phyloP scores from a whole-genome alignment of 257 asterid genomes.

The Solanum sparsipilum region DNA sequence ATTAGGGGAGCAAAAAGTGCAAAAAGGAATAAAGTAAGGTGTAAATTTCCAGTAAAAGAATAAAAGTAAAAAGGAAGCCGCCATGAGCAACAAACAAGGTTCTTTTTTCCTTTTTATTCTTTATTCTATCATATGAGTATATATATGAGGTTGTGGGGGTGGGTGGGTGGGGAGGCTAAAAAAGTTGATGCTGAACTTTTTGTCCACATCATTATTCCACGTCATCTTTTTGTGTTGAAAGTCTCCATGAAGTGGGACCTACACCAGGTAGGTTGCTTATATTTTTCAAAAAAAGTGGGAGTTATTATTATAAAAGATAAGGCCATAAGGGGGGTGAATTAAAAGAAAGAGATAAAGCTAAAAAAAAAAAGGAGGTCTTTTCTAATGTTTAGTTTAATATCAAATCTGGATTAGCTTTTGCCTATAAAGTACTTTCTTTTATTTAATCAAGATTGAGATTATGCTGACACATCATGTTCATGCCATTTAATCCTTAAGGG shows the following conservation, averaged over 20 bases:
- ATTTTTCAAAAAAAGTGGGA: conserved; percentile 31
- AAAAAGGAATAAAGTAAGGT: not conserved
- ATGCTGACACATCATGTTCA: conserved; percentile 20
- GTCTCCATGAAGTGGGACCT: conserved; percentile 10
- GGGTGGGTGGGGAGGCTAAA: not conserved
- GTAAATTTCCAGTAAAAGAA: not conserved
- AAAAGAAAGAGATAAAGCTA: conserved; percentile 23
- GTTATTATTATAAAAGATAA: conserved; percentile 13
- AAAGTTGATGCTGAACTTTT: conserved; percentile 56
- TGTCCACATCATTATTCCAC: conserved; percentile 33
- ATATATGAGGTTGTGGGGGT: not conserved
- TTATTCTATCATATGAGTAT: not conserved
- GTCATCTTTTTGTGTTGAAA: conserved; percentile 24
- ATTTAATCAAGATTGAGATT: conserved; percentile 12
- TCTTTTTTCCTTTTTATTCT: not conserved
- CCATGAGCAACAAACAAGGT: conserved; percentile 21
- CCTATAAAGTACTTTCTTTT: not conserved
- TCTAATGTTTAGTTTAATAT: not conserved
- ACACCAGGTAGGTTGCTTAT: conserved; percentile 35
- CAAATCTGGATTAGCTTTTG: not conserved
- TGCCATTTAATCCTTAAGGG: conserved; percentile 7
- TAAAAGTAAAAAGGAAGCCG: conserved; percentile 27
- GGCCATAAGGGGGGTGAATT: not conserved
- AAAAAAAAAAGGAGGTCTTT: not conserved
- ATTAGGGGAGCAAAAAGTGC: conserved; percentile 11